Evolutionary conservation across 148 eudicot species (phyloP).

Genomic region (Vaccinium darrowii): DNA sequence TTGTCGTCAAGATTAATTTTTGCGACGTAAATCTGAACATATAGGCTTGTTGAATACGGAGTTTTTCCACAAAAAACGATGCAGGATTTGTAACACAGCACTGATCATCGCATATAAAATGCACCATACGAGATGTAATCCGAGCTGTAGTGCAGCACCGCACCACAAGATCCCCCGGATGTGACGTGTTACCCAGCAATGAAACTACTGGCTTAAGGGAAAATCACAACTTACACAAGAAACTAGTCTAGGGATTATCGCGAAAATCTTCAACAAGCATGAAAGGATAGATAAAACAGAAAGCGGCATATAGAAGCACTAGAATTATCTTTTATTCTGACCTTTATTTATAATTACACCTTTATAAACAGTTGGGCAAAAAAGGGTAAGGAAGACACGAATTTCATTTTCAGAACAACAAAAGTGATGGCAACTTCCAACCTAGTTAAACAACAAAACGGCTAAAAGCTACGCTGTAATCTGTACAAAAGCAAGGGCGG

Average conservation of each 20-base stretch:
- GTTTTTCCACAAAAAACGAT: not conserved
- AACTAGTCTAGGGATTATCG: not conserved
- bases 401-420: not conserved
- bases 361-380: not conserved
- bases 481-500: slow-evolving; percentile 9
- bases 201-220: not conserved
- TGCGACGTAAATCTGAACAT: not conserved
- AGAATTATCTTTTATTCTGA: not conserved
- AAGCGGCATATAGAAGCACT: not conserved
- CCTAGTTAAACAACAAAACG: not conserved
- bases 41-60: not conserved
- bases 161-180: no score
- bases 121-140: not conserved
- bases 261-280: not conserved
- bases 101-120: not conserved
- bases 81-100: not conserved
- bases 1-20: not conserved
- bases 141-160: no score
- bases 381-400: not conserved
- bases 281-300: slow-evolving; percentile 1
- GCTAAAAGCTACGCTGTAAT: not conserved
- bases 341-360: slow-evolving; percentile 1
- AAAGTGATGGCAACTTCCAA: not conserved
- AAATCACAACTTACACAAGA: not conserved
- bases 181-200: not conserved